Base-by-base conservation (phyloP, 495 filamentous ascomycete genomes). In the Pyrenula aspistea region DNA sequence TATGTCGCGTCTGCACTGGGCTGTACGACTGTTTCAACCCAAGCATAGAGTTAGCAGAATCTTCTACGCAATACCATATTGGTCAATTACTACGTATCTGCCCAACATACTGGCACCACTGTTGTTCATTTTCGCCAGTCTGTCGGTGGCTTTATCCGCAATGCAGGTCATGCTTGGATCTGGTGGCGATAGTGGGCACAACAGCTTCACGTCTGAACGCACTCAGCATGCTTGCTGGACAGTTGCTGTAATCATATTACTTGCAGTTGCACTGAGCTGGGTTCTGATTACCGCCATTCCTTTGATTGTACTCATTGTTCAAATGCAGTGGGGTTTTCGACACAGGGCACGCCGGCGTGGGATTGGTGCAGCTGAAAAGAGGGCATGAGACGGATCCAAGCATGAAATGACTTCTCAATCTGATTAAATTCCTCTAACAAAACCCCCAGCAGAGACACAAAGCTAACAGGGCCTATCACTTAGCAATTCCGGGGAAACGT, bases 1-100 rank as follows among this genome's bases (percentile, higher is more conserved):
- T 0, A 59, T 75, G 0, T 58, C 53, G 2, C 61, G 70, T 1
- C 54, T 76, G 2, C 71, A 76, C 15, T 55, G 50, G 50, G 50
- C 50, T 8, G 50, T 52, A 10, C 50, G 50, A 10, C 50, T 52
- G 50, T 52, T 52, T 52, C 50, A 24, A 10, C 50, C 50, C 22
- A 21, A 10, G 50, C 22, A 20, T 24, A 24, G 10, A 52, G 22
- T 24, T 20, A 52, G 19, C 22, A 21, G 50, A 19, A 10, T 20
- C 19, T 52, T 52, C 50, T 52, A 52, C 19, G 50, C n/a, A 20
- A 52, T 52, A 8, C 50, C 50, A 10, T 24, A 52, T 24, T 52
- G 50, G 50, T 52, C 50, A 19, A 52, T 24, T 20, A 24, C 50
- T 19, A 52, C 22, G 50, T 52, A 52, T 52, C 19, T 52, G 22